These are phyloP conservation scores for Elsinoe arachidis DNA, from an alignment of 2,329 filamentous ascomycete species.

Conservation along the genomic window DNA sequence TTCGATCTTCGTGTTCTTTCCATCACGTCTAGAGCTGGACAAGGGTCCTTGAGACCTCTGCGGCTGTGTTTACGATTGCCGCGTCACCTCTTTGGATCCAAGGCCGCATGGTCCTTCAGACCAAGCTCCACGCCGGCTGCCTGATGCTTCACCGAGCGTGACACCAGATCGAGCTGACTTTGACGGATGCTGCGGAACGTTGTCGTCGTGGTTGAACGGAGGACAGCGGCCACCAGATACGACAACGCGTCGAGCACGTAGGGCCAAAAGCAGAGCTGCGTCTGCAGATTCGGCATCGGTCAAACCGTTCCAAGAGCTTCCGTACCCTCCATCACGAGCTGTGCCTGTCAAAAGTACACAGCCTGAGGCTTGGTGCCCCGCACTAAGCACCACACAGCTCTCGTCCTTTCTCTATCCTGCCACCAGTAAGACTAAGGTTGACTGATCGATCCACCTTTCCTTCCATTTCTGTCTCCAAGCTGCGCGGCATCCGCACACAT, in stretches of 20 bases:
- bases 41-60: neutral
- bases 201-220: neutral
- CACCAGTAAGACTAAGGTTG: neutral
- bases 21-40: neutral
- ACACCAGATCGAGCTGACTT: neutral
- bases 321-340: constrained; percentile 8
- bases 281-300: neutral
- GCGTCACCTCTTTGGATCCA: neutral
- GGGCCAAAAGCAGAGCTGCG: neutral
- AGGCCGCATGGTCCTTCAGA: neutral
- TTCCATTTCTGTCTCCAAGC: neutral
- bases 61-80: constrained; percentile 1
- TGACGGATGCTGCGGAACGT: neutral
- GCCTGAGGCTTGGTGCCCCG: constrained; percentile 7
- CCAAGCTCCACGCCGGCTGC: neutral
- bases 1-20: constrained; percentile 9
- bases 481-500: neutral
- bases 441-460: constrained; percentile 4
- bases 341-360: neutral
- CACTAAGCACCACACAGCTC: neutral
- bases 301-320: neutral
- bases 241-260: neutral
- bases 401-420: neutral
- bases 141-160: neutral
- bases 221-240: neutral